A percentile compares a stretch with the other conserved stretches of the same genome.
These are phyloP conservation scores for Aegilops tauschii DNA, from an alignment of 176 grass and related monocot genomes.

Conservation along the genomic window DNA sequence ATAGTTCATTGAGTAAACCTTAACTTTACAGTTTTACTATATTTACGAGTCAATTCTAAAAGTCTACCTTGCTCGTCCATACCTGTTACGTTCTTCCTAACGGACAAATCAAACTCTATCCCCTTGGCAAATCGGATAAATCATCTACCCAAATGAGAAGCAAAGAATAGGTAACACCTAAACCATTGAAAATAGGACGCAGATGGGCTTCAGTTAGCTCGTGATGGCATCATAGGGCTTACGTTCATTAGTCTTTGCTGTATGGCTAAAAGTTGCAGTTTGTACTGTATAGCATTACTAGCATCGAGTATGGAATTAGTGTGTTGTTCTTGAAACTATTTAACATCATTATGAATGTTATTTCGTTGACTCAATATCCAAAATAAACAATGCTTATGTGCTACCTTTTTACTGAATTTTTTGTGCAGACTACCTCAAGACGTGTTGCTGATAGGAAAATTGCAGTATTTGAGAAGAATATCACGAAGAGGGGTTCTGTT, in stretches of 20 bases:
- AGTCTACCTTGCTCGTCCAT: not conserved
- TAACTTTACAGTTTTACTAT: not conserved
- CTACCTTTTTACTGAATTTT: not conserved
- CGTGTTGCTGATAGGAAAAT: conserved; percentile 68
- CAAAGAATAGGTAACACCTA: not conserved
- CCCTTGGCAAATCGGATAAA: not conserved
- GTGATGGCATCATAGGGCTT: not conserved
- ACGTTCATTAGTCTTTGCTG: not conserved
- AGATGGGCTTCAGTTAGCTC: not conserved
- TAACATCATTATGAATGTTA: not conserved
- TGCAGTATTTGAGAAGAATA: conserved; percentile 76
- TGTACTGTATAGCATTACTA: not conserved
- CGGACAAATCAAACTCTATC: not conserved
- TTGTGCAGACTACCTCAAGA: conserved; percentile 77
- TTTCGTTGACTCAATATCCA: conserved; percentile 17
- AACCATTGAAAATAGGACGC: not conserved
- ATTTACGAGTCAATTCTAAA: not conserved
- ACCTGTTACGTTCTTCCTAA: not conserved
- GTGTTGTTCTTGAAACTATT: not conserved
- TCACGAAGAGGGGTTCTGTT: conserved; percentile 78
- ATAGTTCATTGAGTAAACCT: not conserved
- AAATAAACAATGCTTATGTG: not conserved
- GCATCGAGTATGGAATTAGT: not conserved
- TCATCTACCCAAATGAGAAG: not conserved
- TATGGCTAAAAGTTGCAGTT: not conserved